Evolutionary conservation across 352 stramenopile genomes (phyloP).

Genomic region (Plasmopara viticola): DNA sequence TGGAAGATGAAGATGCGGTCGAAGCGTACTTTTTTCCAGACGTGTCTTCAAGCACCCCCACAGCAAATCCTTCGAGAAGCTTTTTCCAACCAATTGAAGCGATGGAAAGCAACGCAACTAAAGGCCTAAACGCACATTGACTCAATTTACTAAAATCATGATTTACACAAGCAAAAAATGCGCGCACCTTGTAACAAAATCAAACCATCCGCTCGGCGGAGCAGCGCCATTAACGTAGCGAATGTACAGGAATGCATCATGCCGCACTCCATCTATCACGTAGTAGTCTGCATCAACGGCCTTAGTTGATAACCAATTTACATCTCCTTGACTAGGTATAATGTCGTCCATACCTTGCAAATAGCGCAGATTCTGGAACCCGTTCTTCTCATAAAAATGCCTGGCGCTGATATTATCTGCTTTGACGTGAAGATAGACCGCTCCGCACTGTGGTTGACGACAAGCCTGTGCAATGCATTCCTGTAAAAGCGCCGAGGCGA

Average conservation of each 20-base stretch:
- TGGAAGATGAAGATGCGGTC: conserved; percentile 1
- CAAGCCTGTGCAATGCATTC: conserved; percentile 84
- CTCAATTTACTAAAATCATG: background rate
- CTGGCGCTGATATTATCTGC: conserved; percentile 91
- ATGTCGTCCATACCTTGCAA: conserved; percentile 66
- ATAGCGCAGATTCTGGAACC: conserved; percentile 89
- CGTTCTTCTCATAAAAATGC: conserved; percentile 95
- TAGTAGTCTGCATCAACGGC: conserved; percentile 63
- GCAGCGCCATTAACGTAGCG: conserved; percentile 72
- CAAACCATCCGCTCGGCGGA: conserved; percentile 57
- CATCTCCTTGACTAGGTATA: too few species aligned
- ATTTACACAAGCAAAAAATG: background rate
- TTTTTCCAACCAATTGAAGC: conserved; percentile 62
- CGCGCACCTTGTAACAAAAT: conserved; percentile 50
- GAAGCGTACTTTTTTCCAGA: conserved; percentile 14
- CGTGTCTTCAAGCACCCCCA: conserved; percentile 30
- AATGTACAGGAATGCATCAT: conserved; percentile 85
- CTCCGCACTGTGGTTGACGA: conserved; percentile 73
- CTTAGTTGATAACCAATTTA: conserved; percentile 11
- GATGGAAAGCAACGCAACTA: conserved; percentile 58
- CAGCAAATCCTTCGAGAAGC: conserved; percentile 42
- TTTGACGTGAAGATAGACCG: conserved; percentile 96
- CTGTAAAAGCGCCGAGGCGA: conserved; percentile 87
- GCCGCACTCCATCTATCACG: conserved; percentile 72
- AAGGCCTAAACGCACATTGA: conserved; percentile 22